Evolutionary conservation across 164 flowering plant genomes (phyloP), one percentile per base, ranked within the genome.

Genomic region (Vitis labrusca): DNA sequence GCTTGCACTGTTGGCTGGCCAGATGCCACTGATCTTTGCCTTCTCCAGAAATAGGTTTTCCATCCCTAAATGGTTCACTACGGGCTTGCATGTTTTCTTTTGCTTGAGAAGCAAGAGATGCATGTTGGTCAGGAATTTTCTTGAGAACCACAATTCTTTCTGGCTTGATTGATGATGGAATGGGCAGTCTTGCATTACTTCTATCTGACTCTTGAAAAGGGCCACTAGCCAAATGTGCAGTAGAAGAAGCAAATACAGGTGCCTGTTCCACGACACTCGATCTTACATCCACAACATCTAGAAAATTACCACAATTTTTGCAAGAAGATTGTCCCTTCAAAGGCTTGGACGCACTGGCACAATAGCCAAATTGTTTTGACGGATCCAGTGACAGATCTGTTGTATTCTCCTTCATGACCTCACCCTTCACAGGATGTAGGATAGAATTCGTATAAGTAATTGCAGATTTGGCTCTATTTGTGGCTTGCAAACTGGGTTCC

Each of bases 401-500:
- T 10, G 47, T 49, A 57, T 63, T 81, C n/a, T 79, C 84, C n/a
- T 44, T 37, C 62, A 73, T n/a, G 13, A 53, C 60, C 29, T 76
- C 80, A 48, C 75, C 74, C 54, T 64, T 63, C 6, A 69, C 62
- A 64, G 73, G 2, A 76, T 70, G 67, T 69, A 29, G 71, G 61
- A 50, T 57, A 57, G 77, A 70, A 64, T 73, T 72, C 0, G 89
- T 62, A 74, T 88, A 86, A 53, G 92, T 78, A 51, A 94, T 84
- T 37, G 90, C 78, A 75, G 69, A 81, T 70, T 80, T 89, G 12
- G 86, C 83, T 62, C 85, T 78, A 54, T 77, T 86, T n/a, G 81
- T 74, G n/a, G 90, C 88, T 50, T 83, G 91, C 82, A 94, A 68
- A 13, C 95, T 89, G 4, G 98, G 97, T 66, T 94, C 97, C 81